Percentiles rank a stretch among this genome's conserved stretches.
Evolutionary conservation across 139 green algal genomes (phyloP).

Genomic region (Micromonas commoda): DNA sequence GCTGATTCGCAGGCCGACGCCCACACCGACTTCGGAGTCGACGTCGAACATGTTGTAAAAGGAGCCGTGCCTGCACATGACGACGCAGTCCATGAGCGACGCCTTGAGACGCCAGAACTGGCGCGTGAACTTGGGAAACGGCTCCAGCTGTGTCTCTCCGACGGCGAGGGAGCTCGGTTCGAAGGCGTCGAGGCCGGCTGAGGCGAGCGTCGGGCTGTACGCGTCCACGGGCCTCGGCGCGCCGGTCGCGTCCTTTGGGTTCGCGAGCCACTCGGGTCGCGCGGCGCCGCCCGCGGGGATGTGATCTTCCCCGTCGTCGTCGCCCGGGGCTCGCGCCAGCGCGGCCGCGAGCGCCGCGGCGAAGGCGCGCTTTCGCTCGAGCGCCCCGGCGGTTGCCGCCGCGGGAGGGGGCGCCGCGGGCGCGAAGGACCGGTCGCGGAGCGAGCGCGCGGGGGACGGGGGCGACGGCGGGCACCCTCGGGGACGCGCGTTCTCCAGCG

Average conservation of each 20-base stretch:
- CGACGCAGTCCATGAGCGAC: neutral
- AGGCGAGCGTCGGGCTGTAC: no score
- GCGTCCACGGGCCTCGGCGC: no score
- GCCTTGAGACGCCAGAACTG: conserved; percentile 12
- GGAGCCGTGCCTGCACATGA: neutral
- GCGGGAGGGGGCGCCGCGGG: no score
- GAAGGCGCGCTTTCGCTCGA: neutral
- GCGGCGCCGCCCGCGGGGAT: no score
- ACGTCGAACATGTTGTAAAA: conserved; percentile 19
- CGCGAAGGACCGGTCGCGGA: no score
- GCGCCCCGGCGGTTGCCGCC: neutral
- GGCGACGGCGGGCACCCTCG: no score
- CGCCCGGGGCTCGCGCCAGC: no score
- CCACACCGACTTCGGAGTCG: neutral
- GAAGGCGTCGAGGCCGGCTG: neutral
- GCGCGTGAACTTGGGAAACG: neutral
- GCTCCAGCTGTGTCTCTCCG: neutral
- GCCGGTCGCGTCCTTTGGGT: neutral
- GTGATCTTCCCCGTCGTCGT: neutral
- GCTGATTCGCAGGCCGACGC: neutral
- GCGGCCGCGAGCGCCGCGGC: neutral
- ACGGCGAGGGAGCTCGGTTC: neutral
- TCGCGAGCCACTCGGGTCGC: neutral
- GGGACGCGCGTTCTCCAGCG: no score
- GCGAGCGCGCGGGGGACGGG: no score